Evolutionary conservation across 2,329 filamentous ascomycete genomes (phyloP), one percentile per base, ranked within the genome.

Genomic region (Colletotrichum chrysophilum): DNA sequence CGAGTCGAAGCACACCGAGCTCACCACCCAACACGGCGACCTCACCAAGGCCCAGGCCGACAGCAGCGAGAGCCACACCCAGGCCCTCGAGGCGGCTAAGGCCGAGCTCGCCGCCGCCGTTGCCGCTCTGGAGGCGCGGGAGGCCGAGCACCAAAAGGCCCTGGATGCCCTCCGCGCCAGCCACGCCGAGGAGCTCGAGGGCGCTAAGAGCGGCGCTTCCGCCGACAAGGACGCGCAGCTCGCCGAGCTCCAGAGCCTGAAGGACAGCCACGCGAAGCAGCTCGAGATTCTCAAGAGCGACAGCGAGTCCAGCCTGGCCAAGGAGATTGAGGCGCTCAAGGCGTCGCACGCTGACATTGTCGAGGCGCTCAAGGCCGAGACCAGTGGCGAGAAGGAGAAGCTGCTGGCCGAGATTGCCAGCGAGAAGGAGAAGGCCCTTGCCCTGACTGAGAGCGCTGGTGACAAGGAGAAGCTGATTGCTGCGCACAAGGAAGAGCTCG

Each of bases 131-230:
- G 86, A 90, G 69, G 83, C 86, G 34, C 89, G 89, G 79, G 87
- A 90, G 76, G 85, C 85, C 21, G 88, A 90, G 70, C 88, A 92
- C 77, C 86, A 91, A 77, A 86, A 88, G 80, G 86, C 87, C 56
- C 82, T 93, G 3, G 89, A 91, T 55, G 88, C 89, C 3, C 83
- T 93, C 62, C 88, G 87, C 74, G 88, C 89, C 12, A 89, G 87
- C 77, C 89, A 93, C 78, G 89, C 89, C 7, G 89, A 92, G 84
- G 90, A 91, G 79, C 80, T 93, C 12, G 90, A 92, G 81, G 83
- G 83, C 38, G 89, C 90, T 67, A 91, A 91, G 85, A 89, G 87
- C 69, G 85, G 84, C 65, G 87, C 87, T 18, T 87, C 87, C 52
- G 85, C 88, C 24, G 89, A 90, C 67, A 84, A 87, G 76, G 87